These are phyloP conservation scores for Glycine soja DNA, from an alignment of 306 rosid genomes.

Conservation along the genomic window DNA sequence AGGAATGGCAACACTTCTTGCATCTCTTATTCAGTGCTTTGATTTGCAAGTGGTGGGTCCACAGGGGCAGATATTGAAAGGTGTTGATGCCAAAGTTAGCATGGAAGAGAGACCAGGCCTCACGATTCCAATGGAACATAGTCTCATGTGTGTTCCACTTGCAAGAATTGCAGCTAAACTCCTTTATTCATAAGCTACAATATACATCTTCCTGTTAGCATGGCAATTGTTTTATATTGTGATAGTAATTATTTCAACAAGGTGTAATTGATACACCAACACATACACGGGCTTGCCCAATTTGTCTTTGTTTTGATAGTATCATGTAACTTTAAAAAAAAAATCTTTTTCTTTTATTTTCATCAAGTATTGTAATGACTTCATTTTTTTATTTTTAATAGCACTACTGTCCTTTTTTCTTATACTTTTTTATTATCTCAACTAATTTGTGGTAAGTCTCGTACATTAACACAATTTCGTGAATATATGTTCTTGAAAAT, in stretches of 20 bases:
- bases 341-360: not conserved
- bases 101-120: constrained; percentile 56
- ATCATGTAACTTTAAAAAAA: not conserved
- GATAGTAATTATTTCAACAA: not conserved
- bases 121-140: constrained; percentile 49
- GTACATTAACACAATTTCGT: too few relatives aligned
- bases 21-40: constrained; percentile 61
- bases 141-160: constrained; percentile 52
- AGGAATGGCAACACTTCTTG: constrained; percentile 52
- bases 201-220: not conserved
- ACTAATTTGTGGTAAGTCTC: too few relatives aligned
- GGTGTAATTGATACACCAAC: not conserved
- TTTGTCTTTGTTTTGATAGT: not conserved
- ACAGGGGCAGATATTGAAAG: constrained; percentile 24
- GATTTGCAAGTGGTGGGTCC: constrained; percentile 46
- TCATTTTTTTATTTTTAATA: not conserved
- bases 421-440: not conserved
- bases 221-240: not conserved
- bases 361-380: not conserved
- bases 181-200: not conserved
- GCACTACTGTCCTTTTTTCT: not conserved
- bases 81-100: constrained; percentile 18
- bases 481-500: too few relatives aligned
- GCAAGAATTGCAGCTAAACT: constrained; percentile 29
- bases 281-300: too few relatives aligned